Percentiles rank a stretch among this genome's conserved stretches.
These are phyloP conservation scores for Stylonectria norvegica DNA, from an alignment of 2,329 filamentous ascomycete species.

Conservation along the genomic window DNA sequence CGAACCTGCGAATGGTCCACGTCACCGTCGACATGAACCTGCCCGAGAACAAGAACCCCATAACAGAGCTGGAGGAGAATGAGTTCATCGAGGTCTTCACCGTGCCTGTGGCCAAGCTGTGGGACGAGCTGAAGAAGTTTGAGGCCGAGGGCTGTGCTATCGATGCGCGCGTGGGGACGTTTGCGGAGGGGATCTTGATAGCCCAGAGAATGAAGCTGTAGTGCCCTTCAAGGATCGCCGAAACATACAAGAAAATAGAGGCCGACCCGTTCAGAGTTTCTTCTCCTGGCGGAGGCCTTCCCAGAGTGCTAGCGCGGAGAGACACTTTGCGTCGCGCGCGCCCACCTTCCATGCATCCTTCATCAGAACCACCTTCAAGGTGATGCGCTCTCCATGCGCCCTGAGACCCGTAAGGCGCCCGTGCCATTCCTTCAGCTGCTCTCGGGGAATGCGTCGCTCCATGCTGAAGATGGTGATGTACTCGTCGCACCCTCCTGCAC, in stretches of 20 bases:
- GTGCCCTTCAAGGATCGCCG: background rate
- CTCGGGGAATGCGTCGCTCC: conserved; percentile 49
- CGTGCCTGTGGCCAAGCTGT: conserved; percentile 61
- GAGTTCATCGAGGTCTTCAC: conserved; percentile 81
- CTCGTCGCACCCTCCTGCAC: conserved; percentile 59
- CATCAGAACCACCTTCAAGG: conserved; percentile 55
- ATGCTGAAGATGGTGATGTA: conserved; percentile 56
- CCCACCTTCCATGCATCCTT: conserved; percentile 56
- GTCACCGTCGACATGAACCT: conserved; percentile 67
- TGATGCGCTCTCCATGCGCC: conserved; percentile 59
- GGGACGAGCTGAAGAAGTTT: conserved; percentile 62
- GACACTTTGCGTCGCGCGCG: conserved; percentile 56
- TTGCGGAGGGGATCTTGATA: conserved; percentile 9
- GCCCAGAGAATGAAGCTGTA: conserved; percentile 14
- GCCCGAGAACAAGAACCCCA: conserved; percentile 65
- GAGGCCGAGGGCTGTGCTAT: conserved; percentile 73
- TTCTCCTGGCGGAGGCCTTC: conserved; percentile 51
- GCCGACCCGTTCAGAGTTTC: conserved; percentile 30
- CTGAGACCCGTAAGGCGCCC: conserved; percentile 57
- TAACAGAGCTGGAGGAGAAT: conserved; percentile 70
- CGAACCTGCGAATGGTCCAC: conserved; percentile 67
- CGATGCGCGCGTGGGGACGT: conserved; percentile 45
- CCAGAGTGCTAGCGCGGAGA: conserved; percentile 57
- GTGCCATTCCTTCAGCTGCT: conserved; percentile 51
- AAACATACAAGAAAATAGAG: conserved; percentile 9